phyloP scores from a whole-genome alignment of 805 yeast species.

The Metschnikowia koreensis region DNA sequence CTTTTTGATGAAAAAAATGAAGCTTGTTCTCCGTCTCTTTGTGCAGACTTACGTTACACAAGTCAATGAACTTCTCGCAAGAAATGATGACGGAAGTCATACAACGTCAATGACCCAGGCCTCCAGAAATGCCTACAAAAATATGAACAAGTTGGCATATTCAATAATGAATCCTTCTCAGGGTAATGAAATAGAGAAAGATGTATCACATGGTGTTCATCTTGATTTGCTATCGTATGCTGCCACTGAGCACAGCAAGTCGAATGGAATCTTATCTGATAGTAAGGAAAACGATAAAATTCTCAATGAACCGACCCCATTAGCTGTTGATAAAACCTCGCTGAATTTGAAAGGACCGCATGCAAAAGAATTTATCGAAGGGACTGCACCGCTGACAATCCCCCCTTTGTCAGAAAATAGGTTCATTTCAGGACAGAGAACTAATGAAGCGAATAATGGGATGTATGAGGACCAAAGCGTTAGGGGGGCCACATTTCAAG shows the following conservation, averaged over 20 bases:
- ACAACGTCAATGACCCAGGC: slow-evolving; percentile 1
- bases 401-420: not conserved
- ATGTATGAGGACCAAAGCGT: too few relatives aligned
- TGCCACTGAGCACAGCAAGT: slow-evolving; percentile 16
- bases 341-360: not conserved
- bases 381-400: not conserved
- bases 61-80: slow-evolving; percentile 35
- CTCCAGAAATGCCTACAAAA: slow-evolving; percentile 19
- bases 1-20: slow-evolving; percentile 50
- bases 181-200: slow-evolving; percentile 3
- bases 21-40: slow-evolving; percentile 56
- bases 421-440: not conserved
- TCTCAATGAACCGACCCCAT: not conserved
- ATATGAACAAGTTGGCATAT: slow-evolving; percentile 20
- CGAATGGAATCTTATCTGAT: slow-evolving; percentile 4
- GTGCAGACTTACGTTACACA: slow-evolving; percentile 61
- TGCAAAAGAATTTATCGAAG: not conserved
- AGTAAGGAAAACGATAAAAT: not conserved
- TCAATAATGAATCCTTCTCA: slow-evolving; percentile 2
- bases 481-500: not conserved
- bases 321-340: not conserved
- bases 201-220: slow-evolving; percentile 9
- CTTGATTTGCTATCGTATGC: slow-evolving; percentile 21
- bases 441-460: not conserved
- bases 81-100: slow-evolving; percentile 23